These are phyloP conservation scores for Talaromyces albobiverticillius DNA, from an alignment of 2,329 filamentous ascomycete species.

Conservation along the genomic window DNA sequence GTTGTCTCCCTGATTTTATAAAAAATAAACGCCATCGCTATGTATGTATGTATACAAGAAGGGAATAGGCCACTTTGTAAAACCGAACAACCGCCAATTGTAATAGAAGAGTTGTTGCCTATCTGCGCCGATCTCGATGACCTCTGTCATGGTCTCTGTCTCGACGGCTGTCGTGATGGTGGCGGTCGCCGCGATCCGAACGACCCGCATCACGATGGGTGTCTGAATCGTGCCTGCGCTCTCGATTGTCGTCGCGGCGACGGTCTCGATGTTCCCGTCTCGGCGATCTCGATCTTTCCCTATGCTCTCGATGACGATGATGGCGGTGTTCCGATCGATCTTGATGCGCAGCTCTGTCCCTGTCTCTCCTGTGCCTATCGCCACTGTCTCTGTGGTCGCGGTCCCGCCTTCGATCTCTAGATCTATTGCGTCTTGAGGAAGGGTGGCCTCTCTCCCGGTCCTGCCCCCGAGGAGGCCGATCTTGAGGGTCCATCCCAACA, in stretches of 20 bases:
- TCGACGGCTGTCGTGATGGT: neutral
- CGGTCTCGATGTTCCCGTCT: slow-evolving; percentile 29
- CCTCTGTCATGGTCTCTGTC: slow-evolving; percentile 25
- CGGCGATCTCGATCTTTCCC: slow-evolving; percentile 22
- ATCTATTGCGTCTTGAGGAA: slow-evolving; percentile 21
- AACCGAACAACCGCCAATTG: neutral
- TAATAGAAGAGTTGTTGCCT: neutral
- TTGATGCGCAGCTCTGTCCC: slow-evolving; percentile 5
- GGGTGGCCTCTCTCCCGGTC: slow-evolving; percentile 23
- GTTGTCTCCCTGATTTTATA: too few relatives aligned
- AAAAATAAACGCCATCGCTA: slow-evolving; percentile 16
- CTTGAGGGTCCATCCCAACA: slow-evolving; percentile 21
- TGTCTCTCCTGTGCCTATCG: slow-evolving; percentile 5
- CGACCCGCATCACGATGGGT: slow-evolving; percentile 2
- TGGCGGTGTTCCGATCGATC: slow-evolving; percentile 4
- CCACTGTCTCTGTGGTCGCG: slow-evolving; percentile 21
- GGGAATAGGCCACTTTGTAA: neutral
- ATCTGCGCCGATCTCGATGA: slow-evolving; percentile 3
- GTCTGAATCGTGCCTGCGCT: slow-evolving; percentile 11
- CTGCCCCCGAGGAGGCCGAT: slow-evolving; percentile 25
- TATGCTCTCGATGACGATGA: slow-evolving; percentile 4
- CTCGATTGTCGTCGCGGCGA: slow-evolving; percentile 24
- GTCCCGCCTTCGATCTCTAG: slow-evolving; percentile 39
- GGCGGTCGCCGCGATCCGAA: slow-evolving; percentile 16
- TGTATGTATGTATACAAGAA: slow-evolving; percentile 4